Conservation (phyloP, 805 yeast species). For the Starmerella sirachaensis region DNA sequence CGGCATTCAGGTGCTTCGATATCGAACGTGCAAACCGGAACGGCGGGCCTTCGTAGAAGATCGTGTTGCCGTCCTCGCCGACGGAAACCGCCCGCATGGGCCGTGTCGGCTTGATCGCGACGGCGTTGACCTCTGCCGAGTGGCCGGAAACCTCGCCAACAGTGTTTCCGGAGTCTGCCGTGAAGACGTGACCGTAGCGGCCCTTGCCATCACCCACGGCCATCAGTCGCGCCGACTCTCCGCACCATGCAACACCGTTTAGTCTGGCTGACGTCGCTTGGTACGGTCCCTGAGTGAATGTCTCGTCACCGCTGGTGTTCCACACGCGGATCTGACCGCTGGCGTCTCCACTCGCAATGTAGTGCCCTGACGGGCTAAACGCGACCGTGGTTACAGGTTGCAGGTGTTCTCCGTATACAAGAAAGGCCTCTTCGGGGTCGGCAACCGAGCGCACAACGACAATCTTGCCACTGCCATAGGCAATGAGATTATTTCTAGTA, state of each 20-base stretch:
- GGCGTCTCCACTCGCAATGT: conserved; percentile 84
- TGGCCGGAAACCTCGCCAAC: conserved; percentile 95
- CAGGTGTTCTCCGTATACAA: conserved; percentile 63
- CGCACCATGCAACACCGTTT: conserved; percentile 83
- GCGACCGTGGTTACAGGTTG: conserved; percentile 67
- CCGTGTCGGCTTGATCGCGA: conserved; percentile 69
- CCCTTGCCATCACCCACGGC: conserved; percentile 95
- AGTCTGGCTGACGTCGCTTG: conserved; percentile 70
- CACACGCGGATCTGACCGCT: conserved; percentile 83
- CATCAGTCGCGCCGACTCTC: conserved; percentile 70
- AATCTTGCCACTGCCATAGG: conserved; percentile 72
- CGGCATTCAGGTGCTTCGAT: conserved; percentile 64
- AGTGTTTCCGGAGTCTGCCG: conserved; percentile 93
- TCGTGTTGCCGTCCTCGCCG: conserved; percentile 75
- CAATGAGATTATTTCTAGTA: conserved; percentile 51
- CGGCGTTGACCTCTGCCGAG: conserved; percentile 69
- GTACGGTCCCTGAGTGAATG: conserved; percentile 64
- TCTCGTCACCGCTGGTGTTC: conserved; percentile 35
- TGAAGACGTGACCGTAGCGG: conserved; percentile 80
- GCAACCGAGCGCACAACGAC: conserved; percentile 57
- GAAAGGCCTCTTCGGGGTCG: conserved; percentile 36
- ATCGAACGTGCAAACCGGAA: conserved; percentile 69
- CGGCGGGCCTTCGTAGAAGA: conserved; percentile 85
- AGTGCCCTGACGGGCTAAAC: conserved; percentile 81
- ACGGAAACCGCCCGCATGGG: conserved; percentile 92